Evolutionary conservation across 2,329 filamentous ascomycete species (phyloP), one percentile per base, ranked within the genome.

Genomic region (Ophiostoma australiae): DNA sequence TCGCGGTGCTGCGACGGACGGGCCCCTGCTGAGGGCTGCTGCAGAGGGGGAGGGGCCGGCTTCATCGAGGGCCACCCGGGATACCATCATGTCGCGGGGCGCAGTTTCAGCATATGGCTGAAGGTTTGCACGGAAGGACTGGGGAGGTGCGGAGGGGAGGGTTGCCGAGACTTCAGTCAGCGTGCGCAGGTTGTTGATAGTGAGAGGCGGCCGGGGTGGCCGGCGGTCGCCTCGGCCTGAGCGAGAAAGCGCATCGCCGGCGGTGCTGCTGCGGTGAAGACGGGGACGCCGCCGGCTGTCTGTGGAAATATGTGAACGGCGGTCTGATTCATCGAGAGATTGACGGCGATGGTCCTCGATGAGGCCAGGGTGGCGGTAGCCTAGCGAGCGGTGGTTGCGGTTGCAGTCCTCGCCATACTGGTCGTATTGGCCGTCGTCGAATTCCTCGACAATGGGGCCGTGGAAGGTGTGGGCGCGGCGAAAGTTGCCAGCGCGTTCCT

Each of bases 401-500:
- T 55, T 17, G 52, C 35, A 74, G 27, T 70, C 75, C 74, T 69
- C 74, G 73, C 71, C 70, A 70, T 70, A 70, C 33, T 77, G 75
- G 71, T 74, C 72, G 58, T 72, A 75, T 39, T 77, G 73, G 72
- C 77, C 72, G 8, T 74, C 77, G 68, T 76, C 75, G 37, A 72
- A 73, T 27, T 77, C 74, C 69, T 75, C 74, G 65, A 77, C 72
- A 31, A 76, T 69, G 27, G 73, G 72, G n/a, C 15, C 61, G 35
- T 39, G 37, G 20, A 66, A 66, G 77, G 84, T 90, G 74, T 89
- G 86, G 70, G 90, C 84, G 76, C 90, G 89, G 76, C 89, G 86
- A 39, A 73, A 75, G 31, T 71, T 75, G 31, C 79, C 74, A n/a
- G 79, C 78, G 17, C 82, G 82, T 75, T 92, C 88, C 27, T 90